Evolutionary conservation across 306 rosid genomes (phyloP), one percentile per base, ranked within the genome.

Genomic region (Cicer pinnatifidum): DNA sequence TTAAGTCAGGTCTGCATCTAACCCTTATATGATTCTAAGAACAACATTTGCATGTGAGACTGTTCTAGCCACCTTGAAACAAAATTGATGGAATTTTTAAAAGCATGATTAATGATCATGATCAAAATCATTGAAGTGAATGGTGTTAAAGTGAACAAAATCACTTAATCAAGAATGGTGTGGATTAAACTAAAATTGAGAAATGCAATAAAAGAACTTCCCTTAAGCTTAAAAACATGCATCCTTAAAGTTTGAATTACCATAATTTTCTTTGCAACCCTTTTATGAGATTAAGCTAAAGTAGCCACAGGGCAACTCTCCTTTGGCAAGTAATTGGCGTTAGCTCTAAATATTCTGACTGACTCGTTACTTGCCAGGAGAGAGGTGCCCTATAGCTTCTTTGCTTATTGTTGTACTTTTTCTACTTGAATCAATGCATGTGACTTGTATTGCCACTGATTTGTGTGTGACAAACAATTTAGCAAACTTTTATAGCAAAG

Each of bases 301-400:
- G 20, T 63, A 83, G 81, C 81, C 56, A 71, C 23, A 77, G 85
- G 88, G 82, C 85, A 84, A 79, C 92, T 84, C 88, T 88, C 83
- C 91, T 69, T 87, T 89, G 85, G 87, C 91, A 83, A 73, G 85
- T 78, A 12, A 67, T 37, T 57, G 62, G 11, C 72, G 51, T 8
- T 53, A 33, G 41, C 23, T 58, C 65, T 40, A 43, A 43, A 47
- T 52, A 20, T 43, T 3, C 16, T 73, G 9, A 69, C 20, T 4
- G 33, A 2, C 33, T 63, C 7, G 11, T 37, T 70, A 73, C 82
- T 56, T 82, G 89, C 92, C 75, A 84, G 28, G 65, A 69, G 71
- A 86, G 79, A 73, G 83, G 9, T 37, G 80, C 84, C 88, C 84
- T 79, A 69, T 52, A 76, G 83, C 80, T 69, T 69, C 9, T 64